Evolutionary conservation across 2,329 filamentous ascomycete genomes (phyloP).

Genomic region (Exophiala phaeomuriformis): DNA sequence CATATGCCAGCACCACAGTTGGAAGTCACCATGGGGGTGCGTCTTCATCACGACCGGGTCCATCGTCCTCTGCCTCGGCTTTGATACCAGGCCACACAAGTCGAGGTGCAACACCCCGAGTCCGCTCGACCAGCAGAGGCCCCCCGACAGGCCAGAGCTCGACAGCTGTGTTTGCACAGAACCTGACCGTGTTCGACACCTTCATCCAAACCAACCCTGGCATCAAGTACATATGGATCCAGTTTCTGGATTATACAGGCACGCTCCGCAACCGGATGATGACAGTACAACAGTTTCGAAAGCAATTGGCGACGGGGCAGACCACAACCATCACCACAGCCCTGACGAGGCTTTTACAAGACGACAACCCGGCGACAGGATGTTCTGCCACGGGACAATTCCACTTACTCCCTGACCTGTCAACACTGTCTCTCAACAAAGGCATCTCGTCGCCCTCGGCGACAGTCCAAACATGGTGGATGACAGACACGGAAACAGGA

Average conservation of each 20-base stretch:
- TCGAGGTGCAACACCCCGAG: not conserved
- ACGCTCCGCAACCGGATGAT: slow-evolving; percentile 60
- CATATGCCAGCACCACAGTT: slow-evolving; percentile 21
- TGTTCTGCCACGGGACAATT: slow-evolving; percentile 58
- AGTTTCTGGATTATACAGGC: slow-evolving; percentile 73
- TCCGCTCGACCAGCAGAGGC: slow-evolving; percentile 11
- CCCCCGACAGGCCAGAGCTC: slow-evolving; percentile 5
- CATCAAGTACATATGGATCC: slow-evolving; percentile 62
- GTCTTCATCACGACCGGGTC: slow-evolving; percentile 7
- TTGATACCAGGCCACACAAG: not conserved
- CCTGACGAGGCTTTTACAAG: slow-evolving; percentile 59
- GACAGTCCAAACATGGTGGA: slow-evolving; percentile 62
- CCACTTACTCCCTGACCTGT: slow-evolving; percentile 58
- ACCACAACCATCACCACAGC: slow-evolving; percentile 58
- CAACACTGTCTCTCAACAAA: slow-evolving; percentile 53
- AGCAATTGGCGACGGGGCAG: slow-evolving; percentile 41
- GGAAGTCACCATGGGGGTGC: slow-evolving; percentile 1
- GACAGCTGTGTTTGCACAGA: slow-evolving; percentile 14
- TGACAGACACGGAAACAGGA: slow-evolving; percentile 39
- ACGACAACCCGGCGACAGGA: slow-evolving; percentile 52
- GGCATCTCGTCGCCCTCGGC: slow-evolving; percentile 47
- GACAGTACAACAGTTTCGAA: slow-evolving; percentile 52
- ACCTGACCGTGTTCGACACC: slow-evolving; percentile 31
- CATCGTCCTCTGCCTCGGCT: slow-evolving; percentile 6
- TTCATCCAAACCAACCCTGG: slow-evolving; percentile 47